Evolutionary conservation across 2,329 filamentous ascomycete species (phyloP), one percentile per base, ranked within the genome.

Genomic region (Fusarium transvaalense): DNA sequence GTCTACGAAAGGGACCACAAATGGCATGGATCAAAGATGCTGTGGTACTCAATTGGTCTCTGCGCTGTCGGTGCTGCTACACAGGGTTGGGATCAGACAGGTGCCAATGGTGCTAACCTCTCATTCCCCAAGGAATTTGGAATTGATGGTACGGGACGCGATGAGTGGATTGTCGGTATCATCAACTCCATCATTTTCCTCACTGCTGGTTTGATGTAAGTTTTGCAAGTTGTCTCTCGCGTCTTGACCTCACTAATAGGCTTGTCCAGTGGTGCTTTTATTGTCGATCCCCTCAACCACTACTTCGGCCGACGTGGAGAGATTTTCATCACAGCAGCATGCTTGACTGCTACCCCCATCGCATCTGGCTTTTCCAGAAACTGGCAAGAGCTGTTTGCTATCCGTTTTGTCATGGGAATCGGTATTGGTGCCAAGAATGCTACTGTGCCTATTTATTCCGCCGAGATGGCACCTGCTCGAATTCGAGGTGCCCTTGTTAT

Each of bases 401-500:
- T 88, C 46, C 86, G 91, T 53, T 87, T 92, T 56, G 81, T 89
- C 6, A 84, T 93, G 72, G 91, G 91, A 0, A 85, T 93, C 32
- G 90, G 88, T 1, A 91, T 92, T 75, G 90, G 90, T 13, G 83
- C 87, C 15, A 92, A 92, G 74, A 86, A 87, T 8, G 86, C 85
- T 1, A 88, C 84, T 0, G 87, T 91, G 0, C 92, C 92, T 0
- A 88, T 94, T 31, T 94, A 92, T 71, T 89, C 90, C 1, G 91
- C 91, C 2, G 92, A 94, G 76, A 91, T 88, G 50, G 84, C 89
- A 0, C 91, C 91, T 0, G 88, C 91, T 3, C 77, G 82, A 6
- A 89, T 93, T 53, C 85, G 91, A 72, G 91, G 91, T 69, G 91
- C 90, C 17, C 82, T 96, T 4, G 92, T 94, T 65, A 95, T 95